Conservation (phyloP, 495 filamentous ascomycete genomes). For the Lophiotrema nucula region DNA sequence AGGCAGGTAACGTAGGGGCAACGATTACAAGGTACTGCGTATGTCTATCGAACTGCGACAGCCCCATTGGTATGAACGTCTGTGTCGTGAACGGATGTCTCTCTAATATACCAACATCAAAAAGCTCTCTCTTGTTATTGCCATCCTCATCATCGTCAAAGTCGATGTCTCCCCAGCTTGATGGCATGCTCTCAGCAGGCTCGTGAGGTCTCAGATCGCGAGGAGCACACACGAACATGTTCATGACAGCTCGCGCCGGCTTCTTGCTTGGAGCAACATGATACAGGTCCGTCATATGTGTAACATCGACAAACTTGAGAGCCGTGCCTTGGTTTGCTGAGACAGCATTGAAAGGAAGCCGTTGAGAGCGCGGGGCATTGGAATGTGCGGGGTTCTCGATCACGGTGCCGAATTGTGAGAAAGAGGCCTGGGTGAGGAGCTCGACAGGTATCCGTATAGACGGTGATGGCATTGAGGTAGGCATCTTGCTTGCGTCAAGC, state of each 20-base stretch:
- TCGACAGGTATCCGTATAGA: slow-evolving; percentile 38
- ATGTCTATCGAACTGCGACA: slow-evolving; percentile 40
- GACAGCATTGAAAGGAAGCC: slow-evolving; percentile 36
- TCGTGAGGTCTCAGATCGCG: slow-evolving; percentile 49
- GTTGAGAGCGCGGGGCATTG: slow-evolving; percentile 37
- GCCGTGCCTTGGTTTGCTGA: slow-evolving; percentile 84
- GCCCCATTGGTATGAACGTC: slow-evolving; percentile 79
- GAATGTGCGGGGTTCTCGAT: slow-evolving; percentile 65
- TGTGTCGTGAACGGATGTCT: slow-evolving; percentile 93
- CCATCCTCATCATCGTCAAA: slow-evolving; percentile 20
- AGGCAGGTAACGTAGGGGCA: slow-evolving; percentile 60
- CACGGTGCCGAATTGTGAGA: slow-evolving; percentile 80
- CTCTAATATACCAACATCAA: slow-evolving; percentile 76
- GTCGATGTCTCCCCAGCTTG: slow-evolving; percentile 36
- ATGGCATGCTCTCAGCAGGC: slow-evolving; percentile 31
- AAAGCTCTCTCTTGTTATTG: slow-evolving; percentile 43
- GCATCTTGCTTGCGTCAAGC: slow-evolving; percentile 21
- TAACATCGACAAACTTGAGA: slow-evolving; percentile 78
- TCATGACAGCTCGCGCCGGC: slow-evolving; percentile 65
- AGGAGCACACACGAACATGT: slow-evolving; percentile 86
- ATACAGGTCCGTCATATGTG: slow-evolving; percentile 68
- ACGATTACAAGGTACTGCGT: slow-evolving; percentile 82
- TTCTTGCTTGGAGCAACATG: slow-evolving; percentile 60
- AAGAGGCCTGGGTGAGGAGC: slow-evolving; percentile 63
- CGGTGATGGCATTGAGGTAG: slow-evolving; percentile 30